These are phyloP conservation scores for Solanum aculeatissimum DNA, from an alignment of 305 asterid genomes.

Conservation along the genomic window DNA sequence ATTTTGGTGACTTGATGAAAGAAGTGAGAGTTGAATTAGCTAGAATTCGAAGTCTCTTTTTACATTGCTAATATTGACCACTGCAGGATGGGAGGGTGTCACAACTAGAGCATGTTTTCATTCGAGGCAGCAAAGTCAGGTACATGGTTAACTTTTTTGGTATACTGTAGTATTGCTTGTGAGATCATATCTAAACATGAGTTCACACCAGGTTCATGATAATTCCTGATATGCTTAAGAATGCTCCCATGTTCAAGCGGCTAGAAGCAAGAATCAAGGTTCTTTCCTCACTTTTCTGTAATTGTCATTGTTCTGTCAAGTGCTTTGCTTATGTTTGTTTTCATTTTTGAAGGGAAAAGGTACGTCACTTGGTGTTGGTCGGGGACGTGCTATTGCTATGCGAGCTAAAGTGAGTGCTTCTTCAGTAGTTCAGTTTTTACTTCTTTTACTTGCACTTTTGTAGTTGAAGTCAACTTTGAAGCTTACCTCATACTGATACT, in stretches of 20 bases:
- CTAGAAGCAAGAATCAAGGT: conserved; percentile 91
- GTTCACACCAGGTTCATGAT: conserved; percentile 69
- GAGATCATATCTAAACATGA: neutral
- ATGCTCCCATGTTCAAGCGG: conserved; percentile 96
- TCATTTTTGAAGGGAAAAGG: conserved; percentile 68
- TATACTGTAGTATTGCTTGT: neutral
- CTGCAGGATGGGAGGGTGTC: conserved; percentile 85
- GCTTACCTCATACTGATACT: neutral
- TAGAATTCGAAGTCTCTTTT: neutral
- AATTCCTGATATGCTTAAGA: conserved; percentile 93
- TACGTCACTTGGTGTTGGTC: conserved; percentile 82
- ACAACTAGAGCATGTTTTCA: conserved; percentile 88
- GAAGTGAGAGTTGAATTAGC: neutral
- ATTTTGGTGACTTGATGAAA: neutral
- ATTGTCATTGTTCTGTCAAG: neutral
- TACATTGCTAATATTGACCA: neutral
- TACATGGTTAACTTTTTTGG: conserved; percentile 1
- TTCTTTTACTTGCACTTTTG: neutral
- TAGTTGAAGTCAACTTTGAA: neutral
- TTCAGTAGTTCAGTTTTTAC: neutral
- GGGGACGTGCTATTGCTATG: conserved; percentile 96
- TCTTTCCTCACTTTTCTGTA: neutral
- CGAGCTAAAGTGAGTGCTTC: conserved; percentile 67
- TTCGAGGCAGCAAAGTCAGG: conserved; percentile 98
- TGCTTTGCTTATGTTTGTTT: conserved; percentile 8